These are phyloP conservation scores for Naganishia kalamii DNA, from an alignment of 768 basidiomycete species.

Conservation along the genomic window DNA sequence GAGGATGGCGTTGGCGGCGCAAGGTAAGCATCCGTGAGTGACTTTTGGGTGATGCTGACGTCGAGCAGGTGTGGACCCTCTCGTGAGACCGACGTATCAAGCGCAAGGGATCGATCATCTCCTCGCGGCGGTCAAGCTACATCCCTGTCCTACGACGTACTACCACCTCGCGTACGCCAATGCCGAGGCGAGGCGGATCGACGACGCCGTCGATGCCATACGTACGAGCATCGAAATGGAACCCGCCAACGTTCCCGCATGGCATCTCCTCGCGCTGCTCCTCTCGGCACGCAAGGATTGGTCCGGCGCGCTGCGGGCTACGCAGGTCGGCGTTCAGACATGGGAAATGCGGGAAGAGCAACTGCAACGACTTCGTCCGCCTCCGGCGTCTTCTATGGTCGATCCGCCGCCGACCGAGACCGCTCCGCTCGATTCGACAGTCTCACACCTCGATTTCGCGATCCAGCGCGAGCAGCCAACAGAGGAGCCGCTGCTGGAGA, in stretches of 20 bases:
- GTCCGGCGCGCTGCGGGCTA: conserved; percentile 65
- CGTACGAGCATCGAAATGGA: conserved; percentile 67
- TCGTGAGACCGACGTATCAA: conserved; percentile 56
- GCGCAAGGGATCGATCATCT: conserved; percentile 55
- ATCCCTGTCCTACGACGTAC: conserved; percentile 49
- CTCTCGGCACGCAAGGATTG: conserved; percentile 74
- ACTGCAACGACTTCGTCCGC: background rate
- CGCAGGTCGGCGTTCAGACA: conserved; percentile 69
- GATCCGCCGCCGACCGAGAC: conserved; percentile 14
- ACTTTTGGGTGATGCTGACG: background rate
- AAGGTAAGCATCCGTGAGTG: conserved; percentile 52
- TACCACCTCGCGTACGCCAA: conserved; percentile 78
- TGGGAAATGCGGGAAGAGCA: conserved; percentile 51
- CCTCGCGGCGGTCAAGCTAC: conserved; percentile 35
- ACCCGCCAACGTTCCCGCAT: conserved; percentile 60
- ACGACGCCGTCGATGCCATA: conserved; percentile 62
- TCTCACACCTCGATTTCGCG: conserved; percentile 11
- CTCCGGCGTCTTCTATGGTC: background rate
- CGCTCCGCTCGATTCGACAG: conserved; percentile 17
- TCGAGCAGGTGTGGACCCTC: background rate
- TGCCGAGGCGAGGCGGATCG: conserved; percentile 61
- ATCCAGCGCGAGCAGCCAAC: background rate
- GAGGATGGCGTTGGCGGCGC: conserved; percentile 61
- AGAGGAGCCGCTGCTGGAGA: background rate
- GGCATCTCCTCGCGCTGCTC: conserved; percentile 83